Conservation (phyloP, 768 basidiomycete species). For the Rossbeevera mucosa region DNA sequence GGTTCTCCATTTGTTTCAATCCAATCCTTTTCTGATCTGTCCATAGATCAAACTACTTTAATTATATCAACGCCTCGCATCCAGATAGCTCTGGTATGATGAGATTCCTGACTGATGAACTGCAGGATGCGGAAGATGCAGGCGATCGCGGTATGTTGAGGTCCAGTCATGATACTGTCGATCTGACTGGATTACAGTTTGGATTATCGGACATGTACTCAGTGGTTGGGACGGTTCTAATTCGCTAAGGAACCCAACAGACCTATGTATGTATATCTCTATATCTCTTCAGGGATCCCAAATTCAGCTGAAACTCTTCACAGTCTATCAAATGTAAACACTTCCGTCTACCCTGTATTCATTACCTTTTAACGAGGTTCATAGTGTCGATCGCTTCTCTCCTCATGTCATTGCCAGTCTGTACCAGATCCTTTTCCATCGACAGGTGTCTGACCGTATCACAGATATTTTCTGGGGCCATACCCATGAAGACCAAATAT, state of each 20-base stretch:
- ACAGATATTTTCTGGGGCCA: constrained; percentile 76
- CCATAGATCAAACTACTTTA: constrained; percentile 62
- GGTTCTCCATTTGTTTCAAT: constrained; percentile 1
- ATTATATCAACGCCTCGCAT: constrained; percentile 68
- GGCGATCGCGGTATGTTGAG: constrained; percentile 58
- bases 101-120: constrained; percentile 70
- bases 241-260: constrained; percentile 56
- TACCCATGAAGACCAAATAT: constrained; percentile 69
- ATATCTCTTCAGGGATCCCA: background rate
- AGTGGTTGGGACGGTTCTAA: constrained; percentile 72
- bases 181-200: constrained; percentile 31
- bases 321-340: constrained; percentile 48
- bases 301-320: constrained; percentile 1
- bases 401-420: constrained; percentile 73
- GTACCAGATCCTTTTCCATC: constrained; percentile 21
- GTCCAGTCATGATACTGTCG: background rate
- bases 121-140: constrained; percentile 73
- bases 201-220: constrained; percentile 55
- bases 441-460: constrained; percentile 9
- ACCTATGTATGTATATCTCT: constrained; percentile 53
- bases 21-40: constrained; percentile 1
- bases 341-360: background rate
- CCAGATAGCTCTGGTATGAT: constrained; percentile 74
- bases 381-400: constrained; percentile 70
- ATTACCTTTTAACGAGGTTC: background rate